Conservation (phyloP, 2,329 filamentous ascomycete genomes). For the Pseudocercospora vitis region DNA sequence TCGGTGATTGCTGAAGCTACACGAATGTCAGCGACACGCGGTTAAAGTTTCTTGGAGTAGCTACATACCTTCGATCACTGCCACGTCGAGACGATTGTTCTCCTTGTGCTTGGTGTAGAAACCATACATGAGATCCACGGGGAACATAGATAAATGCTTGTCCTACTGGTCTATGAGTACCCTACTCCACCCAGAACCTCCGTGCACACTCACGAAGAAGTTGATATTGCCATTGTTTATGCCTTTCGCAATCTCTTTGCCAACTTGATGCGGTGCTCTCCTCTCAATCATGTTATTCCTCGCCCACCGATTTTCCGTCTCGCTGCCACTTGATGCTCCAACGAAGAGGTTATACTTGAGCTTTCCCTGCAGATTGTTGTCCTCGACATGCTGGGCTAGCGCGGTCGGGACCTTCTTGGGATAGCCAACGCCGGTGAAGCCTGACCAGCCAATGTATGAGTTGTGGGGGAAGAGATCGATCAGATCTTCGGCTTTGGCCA, state of each 20-base stretch:
- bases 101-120: conserved; percentile 76
- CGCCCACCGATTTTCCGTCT: conserved; percentile 93
- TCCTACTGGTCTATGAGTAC: conserved; percentile 48
- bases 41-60: too few species aligned
- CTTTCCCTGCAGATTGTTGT: conserved; percentile 79
- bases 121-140: conserved; percentile 75
- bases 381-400: conserved; percentile 84
- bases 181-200: neutral
- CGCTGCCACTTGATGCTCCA: conserved; percentile 82
- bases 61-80: conserved; percentile 66
- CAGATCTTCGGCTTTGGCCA: conserved; percentile 75
- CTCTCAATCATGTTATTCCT: conserved; percentile 84
- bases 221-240: conserved; percentile 87
- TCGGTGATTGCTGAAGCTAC: conserved; percentile 77
- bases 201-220: conserved; percentile 60
- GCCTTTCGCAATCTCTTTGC: conserved; percentile 84
- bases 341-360: conserved; percentile 86
- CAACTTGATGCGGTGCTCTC: conserved; percentile 81
- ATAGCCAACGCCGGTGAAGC: conserved; percentile 73
- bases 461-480: conserved; percentile 79
- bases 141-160: conserved; percentile 92
- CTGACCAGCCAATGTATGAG: conserved; percentile 86
- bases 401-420: conserved; percentile 76
- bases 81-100: conserved; percentile 74
- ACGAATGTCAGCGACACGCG: neutral